Percentiles rank a stretch among this genome's conserved stretches.
These are phyloP conservation scores for Lachnellula hyalina DNA, from an alignment of 2,329 filamentous ascomycete genomes.

Conservation along the genomic window DNA sequence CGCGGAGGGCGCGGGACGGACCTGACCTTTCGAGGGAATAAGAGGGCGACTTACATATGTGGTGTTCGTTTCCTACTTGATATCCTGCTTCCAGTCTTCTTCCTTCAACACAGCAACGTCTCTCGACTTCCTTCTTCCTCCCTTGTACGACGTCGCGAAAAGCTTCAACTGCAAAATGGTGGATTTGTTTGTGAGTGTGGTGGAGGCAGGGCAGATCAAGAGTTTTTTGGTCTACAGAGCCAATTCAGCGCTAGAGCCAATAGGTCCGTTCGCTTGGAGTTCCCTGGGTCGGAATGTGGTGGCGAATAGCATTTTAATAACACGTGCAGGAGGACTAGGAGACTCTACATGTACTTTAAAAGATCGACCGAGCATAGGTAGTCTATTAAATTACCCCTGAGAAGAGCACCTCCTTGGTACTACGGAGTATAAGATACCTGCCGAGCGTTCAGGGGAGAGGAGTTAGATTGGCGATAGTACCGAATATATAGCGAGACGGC, in stretches of 20 bases:
- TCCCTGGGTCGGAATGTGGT: no score
- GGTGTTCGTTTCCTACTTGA: constrained; percentile 5
- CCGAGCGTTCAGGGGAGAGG: no score
- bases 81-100: constrained; percentile 17
- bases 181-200: constrained; percentile 11
- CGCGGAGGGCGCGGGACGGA: not conserved
- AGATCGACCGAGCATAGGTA: no score
- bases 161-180: constrained; percentile 19
- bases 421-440: not conserved
- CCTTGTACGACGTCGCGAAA: constrained; percentile 27
- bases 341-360: no score
- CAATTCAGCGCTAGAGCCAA: not conserved
- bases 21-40: not conserved
- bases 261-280: not conserved
- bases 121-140: constrained; percentile 30
- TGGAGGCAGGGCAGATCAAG: not conserved
- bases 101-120: constrained; percentile 26
- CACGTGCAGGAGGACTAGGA: no score
- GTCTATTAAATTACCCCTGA: no score
- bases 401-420: not conserved
- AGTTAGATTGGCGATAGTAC: no score
- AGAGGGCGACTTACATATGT: constrained; percentile 12
- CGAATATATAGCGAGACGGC: not conserved
- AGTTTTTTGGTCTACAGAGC: not conserved
- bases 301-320: no score